Evolutionary conservation across 768 basidiomycete genomes (phyloP), one percentile per base, ranked within the genome.

Genomic region (Tricholoma matsutake): DNA sequence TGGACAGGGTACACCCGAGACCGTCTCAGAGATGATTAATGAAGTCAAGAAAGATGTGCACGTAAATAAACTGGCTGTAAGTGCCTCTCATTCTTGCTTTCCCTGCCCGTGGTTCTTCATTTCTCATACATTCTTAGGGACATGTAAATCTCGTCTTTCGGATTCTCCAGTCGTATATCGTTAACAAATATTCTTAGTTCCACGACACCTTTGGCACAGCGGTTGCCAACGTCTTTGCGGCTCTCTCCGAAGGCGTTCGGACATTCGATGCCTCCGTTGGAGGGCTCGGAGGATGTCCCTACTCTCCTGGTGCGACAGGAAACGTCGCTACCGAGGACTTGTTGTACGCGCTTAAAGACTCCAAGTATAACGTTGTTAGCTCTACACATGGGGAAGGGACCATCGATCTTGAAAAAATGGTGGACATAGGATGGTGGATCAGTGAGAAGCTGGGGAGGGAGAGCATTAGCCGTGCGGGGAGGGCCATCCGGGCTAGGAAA

Each of bases 281-380:
- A 16, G 95, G 96, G 0, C 85, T 98, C 1, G 96, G 96, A 3
- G 94, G 96, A 16, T 98, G 96, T 68, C 96, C 96, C 2, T 98
- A 93, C 74, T 94, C 96, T 1, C 96, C 96, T 2, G 95, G 95
- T 5, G 95, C 96, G 13, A 95, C 94, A 0, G 96, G 96, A 14
- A 97, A 97, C 66, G 92, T 97, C 16, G 88, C 94, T 0, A 98
- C 96, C 0, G 96, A 98, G 66, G 92, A 96, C 65, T 85, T 96
- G 0, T 79, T 96, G 8, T 94, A 97, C 63, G 89, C 91, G 0
- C 81, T 98, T 7, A 83, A 80, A 65, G 86, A 76, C 55, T 88
- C 86, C 9, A 79, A 76, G 51, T 86, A 85, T 71, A 81, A 77
- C 4, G 85, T 85, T 4, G 76, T 67, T 1, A 86, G 85, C 10